Evolutionary conservation across 1,139 yeast species (phyloP).

Genomic region (Scheffersomyces stambukii): DNA sequence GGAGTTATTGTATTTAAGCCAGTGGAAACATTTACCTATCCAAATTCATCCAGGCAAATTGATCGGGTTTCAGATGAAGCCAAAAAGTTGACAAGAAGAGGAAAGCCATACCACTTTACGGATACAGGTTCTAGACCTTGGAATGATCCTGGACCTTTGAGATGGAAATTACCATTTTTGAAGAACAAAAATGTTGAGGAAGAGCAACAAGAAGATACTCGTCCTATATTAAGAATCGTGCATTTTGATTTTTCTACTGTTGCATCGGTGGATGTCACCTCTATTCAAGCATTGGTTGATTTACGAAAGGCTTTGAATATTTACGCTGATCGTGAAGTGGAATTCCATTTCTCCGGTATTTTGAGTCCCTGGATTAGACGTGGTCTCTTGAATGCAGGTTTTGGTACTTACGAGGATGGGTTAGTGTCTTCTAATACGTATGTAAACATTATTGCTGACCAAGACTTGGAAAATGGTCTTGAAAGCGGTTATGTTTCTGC

Average conservation of each 20-base stretch:
- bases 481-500: slow-evolving; percentile 47
- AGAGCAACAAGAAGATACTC: slow-evolving; percentile 31
- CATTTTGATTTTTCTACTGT: slow-evolving; percentile 82
- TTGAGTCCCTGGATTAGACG: slow-evolving; percentile 84
- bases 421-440: slow-evolving; percentile 37
- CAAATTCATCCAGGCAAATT: slow-evolving; percentile 72
- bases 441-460: slow-evolving; percentile 36
- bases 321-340: slow-evolving; percentile 81
- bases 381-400: slow-evolving; percentile 71
- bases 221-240: slow-evolving; percentile 67
- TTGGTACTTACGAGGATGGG: slow-evolving; percentile 58
- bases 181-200: slow-evolving; percentile 13
- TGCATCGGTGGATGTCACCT: slow-evolving; percentile 72
- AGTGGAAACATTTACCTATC: slow-evolving; percentile 74
- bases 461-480: slow-evolving; percentile 30
- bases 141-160: slow-evolving; percentile 82
- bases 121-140: slow-evolving; percentile 76
- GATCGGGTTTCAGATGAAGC: slow-evolving; percentile 70
- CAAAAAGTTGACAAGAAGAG: slow-evolving; percentile 58
- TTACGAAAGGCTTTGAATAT: slow-evolving; percentile 65
- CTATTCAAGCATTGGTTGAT: slow-evolving; percentile 75
- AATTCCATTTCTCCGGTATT: slow-evolving; percentile 84
- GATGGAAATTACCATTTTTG: slow-evolving; percentile 32
- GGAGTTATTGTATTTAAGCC: slow-evolving; percentile 87
- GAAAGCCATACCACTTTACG: slow-evolving; percentile 40